A percentile compares a stretch with the other conserved stretches of the same genome.
phyloP scores from a whole-genome alignment of 345 rosid genomes.

The Aurinia saxatilis region DNA sequence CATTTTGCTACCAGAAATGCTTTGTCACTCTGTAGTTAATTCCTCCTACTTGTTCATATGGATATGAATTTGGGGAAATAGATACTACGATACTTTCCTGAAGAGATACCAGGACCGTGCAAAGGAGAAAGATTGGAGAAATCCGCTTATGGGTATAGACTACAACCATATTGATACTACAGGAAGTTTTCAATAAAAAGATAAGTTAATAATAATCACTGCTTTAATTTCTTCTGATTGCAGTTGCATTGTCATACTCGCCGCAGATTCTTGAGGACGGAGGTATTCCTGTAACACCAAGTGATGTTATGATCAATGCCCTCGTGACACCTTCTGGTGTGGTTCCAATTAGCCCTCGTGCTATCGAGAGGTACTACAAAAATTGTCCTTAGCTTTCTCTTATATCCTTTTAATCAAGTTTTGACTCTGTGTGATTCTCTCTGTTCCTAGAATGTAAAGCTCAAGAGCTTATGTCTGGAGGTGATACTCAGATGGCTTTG shows the following conservation, averaged over 20 bases:
- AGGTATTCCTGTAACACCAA: slow-evolving; percentile 50
- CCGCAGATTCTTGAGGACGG: slow-evolving; percentile 72
- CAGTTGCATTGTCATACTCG: slow-evolving; percentile 91
- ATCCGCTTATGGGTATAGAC: slow-evolving; percentile 63
- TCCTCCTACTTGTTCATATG: slow-evolving; percentile 9
- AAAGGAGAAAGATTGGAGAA: slow-evolving; percentile 57
- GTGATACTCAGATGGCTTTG: background rate
- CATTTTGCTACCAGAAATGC: background rate
- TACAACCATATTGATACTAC: background rate
- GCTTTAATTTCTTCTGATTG: slow-evolving; percentile 8
- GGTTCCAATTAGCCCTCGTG: slow-evolving; percentile 49
- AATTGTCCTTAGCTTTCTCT: slow-evolving; percentile 4
- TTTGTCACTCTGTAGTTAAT: background rate
- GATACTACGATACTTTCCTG: slow-evolving; percentile 83
- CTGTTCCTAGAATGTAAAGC: slow-evolving; percentile 20
- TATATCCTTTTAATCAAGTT: background rate
- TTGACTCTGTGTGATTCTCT: slow-evolving; percentile 4
- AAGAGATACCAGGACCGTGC: slow-evolving; percentile 66
- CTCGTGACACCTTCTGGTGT: slow-evolving; percentile 74
- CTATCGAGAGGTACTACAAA: slow-evolving; percentile 44
- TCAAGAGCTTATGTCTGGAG: slow-evolving; percentile 14
- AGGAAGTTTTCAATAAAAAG: background rate
- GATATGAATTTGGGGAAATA: slow-evolving; percentile 15
- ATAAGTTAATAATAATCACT: background rate
- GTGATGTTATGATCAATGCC: slow-evolving; percentile 66